Evolutionary conservation across 1,139 yeast species (phyloP).

Genomic region (Debaryomyces coudertii): DNA sequence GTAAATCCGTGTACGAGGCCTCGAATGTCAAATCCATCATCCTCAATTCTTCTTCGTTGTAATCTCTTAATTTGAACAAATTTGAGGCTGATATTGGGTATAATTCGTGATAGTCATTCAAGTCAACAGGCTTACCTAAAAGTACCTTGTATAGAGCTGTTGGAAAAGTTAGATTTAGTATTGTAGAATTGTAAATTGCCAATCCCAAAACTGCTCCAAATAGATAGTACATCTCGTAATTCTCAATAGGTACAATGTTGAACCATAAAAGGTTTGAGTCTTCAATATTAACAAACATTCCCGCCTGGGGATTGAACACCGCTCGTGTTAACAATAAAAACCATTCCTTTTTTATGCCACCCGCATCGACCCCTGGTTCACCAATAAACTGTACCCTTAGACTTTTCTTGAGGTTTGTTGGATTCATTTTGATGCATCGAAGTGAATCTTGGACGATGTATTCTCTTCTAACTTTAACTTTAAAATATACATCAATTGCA

Average conservation of each 20-base stretch:
- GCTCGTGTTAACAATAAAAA: slow-evolving; percentile 71
- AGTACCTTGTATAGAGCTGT: slow-evolving; percentile 74
- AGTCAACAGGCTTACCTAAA: slow-evolving; percentile 54
- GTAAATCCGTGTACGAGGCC: slow-evolving; percentile 41
- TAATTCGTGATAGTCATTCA: slow-evolving; percentile 67
- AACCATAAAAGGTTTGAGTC: slow-evolving; percentile 83
- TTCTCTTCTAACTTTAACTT: slow-evolving; percentile 67
- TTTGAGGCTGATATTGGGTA: slow-evolving; percentile 69
- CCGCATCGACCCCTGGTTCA: slow-evolving; percentile 95
- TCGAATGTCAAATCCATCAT: slow-evolving; percentile 41
- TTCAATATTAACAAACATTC: slow-evolving; percentile 62
- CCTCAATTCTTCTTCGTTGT: slow-evolving; percentile 32
- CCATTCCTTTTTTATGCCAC: slow-evolving; percentile 94
- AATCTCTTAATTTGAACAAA: slow-evolving; percentile 55
- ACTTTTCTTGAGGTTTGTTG: slow-evolving; percentile 70
- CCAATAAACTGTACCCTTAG: slow-evolving; percentile 76
- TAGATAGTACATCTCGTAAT: slow-evolving; percentile 62
- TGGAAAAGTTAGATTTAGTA: slow-evolving; percentile 79
- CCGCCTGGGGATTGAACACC: slow-evolving; percentile 66
- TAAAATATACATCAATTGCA: slow-evolving; percentile 67
- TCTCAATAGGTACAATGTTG: slow-evolving; percentile 48
- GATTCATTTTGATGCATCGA: slow-evolving; percentile 59
- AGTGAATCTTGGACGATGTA: slow-evolving; percentile 77
- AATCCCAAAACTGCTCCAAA: slow-evolving; percentile 87
- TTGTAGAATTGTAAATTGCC: slow-evolving; percentile 89